phyloP scores from a whole-genome alignment of 2,329 filamentous ascomycete genomes.

The Exserohilum rostratum region DNA sequence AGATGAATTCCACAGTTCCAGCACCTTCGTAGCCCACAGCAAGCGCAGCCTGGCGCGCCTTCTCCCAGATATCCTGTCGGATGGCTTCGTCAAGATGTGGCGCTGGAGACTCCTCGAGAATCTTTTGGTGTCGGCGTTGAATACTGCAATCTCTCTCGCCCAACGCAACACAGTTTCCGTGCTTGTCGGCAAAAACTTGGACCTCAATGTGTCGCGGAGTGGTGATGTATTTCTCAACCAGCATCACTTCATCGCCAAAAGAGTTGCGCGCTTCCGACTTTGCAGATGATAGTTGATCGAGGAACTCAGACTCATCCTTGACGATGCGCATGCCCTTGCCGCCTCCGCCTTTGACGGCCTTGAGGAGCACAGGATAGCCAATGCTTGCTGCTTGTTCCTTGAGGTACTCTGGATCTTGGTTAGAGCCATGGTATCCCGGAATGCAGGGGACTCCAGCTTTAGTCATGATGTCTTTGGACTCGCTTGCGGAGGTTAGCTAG shows the following conservation, averaged over 20 bases:
- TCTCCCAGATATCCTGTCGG: conserved; percentile 69
- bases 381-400: conserved; percentile 75
- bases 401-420: conserved; percentile 71
- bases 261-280: conserved; percentile 69
- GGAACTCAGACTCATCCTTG: conserved; percentile 62
- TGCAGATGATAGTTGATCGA: conserved; percentile 65
- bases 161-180: conserved; percentile 68
- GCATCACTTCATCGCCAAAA: conserved; percentile 70
- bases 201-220: conserved; percentile 71
- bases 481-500: conserved; percentile 46
- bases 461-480: conserved; percentile 96
- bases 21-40: conserved; percentile 70
- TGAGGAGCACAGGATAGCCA: conserved; percentile 68
- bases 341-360: conserved; percentile 68
- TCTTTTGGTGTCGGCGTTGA: conserved; percentile 69
- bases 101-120: conserved; percentile 69
- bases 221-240: conserved; percentile 72
- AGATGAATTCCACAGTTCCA: conserved; percentile 72
- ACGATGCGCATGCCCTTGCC: conserved; percentile 75
- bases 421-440: conserved; percentile 88
- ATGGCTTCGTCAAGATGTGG: conserved; percentile 65
- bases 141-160: conserved; percentile 71
- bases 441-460: conserved; percentile 95
- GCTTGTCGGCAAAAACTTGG: conserved; percentile 69
- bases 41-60: conserved; percentile 66